These are phyloP conservation scores for Aspergillus brasiliensis DNA, from an alignment of 2,329 filamentous ascomycete genomes.

Conservation along the genomic window DNA sequence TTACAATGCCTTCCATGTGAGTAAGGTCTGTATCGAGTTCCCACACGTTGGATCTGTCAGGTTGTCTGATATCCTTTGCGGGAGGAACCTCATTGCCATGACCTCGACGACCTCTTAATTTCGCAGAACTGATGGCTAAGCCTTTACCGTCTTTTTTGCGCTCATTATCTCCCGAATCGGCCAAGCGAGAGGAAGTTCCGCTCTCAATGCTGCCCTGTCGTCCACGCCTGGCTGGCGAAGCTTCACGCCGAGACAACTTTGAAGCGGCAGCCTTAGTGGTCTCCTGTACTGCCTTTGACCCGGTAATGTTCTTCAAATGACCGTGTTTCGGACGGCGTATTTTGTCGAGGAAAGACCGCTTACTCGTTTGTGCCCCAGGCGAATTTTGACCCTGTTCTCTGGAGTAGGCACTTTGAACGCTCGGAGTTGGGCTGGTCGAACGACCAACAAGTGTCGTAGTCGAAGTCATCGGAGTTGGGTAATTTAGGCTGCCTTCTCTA, in stretches of 20 bases:
- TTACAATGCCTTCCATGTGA: conserved; percentile 89
- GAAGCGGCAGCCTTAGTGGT: conserved; percentile 24
- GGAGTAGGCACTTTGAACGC: conserved; percentile 64
- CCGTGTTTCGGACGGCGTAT: conserved; percentile 53
- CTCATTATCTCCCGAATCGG: conserved; percentile 37
- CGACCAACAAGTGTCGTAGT: conserved; percentile 58
- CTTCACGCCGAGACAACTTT: conserved; percentile 33
- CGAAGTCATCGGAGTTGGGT: conserved; percentile 54
- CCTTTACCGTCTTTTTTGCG: conserved; percentile 43
- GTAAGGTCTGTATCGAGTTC: conserved; percentile 83
- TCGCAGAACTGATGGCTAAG: conserved; percentile 35
- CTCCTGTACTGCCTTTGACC: conserved; percentile 33
- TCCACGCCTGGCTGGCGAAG: conserved; percentile 33
- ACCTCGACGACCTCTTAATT: conserved; percentile 37
- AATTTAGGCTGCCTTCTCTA: conserved; percentile 51
- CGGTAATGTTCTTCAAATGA: conserved; percentile 34
- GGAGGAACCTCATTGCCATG: conserved; percentile 32
- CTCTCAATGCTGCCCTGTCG: conserved; percentile 43
- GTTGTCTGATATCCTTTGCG: conserved; percentile 28
- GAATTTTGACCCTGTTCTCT: conserved; percentile 48
- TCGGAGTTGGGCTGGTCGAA: conserved; percentile 80
- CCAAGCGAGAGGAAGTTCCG: conserved; percentile 22
- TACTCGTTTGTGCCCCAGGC: conserved; percentile 40
- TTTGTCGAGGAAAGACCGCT: conserved; percentile 56
- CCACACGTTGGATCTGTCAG: conserved; percentile 67